These are phyloP conservation scores for Bryopsis sp. DNA, from an alignment of 139 green algal species.

Conservation along the genomic window DNA sequence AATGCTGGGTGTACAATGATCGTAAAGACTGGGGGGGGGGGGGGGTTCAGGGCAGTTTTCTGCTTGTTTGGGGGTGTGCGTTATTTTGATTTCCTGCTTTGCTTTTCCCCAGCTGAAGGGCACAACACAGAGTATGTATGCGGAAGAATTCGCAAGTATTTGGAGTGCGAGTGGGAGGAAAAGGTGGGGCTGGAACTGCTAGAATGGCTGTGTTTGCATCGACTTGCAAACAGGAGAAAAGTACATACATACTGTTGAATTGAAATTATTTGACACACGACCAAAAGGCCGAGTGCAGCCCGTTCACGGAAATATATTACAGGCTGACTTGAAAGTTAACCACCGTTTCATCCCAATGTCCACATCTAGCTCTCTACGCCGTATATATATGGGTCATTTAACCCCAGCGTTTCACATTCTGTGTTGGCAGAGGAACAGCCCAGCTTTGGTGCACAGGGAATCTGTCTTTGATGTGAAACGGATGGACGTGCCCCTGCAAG, in stretches of 20 bases:
- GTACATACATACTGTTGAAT: neutral
- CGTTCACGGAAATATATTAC: no score
- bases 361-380: no score
- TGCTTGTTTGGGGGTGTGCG: no score
- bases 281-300: no score
- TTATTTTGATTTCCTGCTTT: neutral
- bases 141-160: conserved; percentile 45
- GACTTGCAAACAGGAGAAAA: neutral
- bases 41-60: no score
- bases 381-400: no score
- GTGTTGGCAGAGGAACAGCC: neutral
- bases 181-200: conserved; percentile 24
- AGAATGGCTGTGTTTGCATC: neutral
- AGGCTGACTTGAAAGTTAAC: no score
- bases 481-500: conserved; percentile 49
- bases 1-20: no score
- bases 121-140: conserved; percentile 29
- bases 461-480: neutral
- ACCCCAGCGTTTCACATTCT: no score
- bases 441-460: neutral
- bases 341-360: no score
- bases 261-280: no score
- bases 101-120: conserved; percentile 28
- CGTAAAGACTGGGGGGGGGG: no score
- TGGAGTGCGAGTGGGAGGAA: conserved; percentile 45